Percentiles rank a stretch among this genome's conserved stretches.
These are phyloP conservation scores for Fraxinus xanthoxyloides DNA, from an alignment of 305 asterid species.

Conservation along the genomic window DNA sequence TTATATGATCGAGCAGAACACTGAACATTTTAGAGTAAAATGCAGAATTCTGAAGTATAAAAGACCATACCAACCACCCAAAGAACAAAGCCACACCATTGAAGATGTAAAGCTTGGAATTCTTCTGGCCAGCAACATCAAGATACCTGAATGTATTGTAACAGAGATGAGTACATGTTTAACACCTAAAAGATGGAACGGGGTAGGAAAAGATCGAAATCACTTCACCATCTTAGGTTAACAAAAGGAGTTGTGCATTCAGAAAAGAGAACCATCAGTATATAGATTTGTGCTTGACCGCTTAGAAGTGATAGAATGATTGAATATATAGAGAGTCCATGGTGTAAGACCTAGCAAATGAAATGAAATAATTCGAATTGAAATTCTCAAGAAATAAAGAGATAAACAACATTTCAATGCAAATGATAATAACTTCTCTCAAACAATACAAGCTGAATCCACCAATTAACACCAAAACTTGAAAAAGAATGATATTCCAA, in stretches of 20 bases:
- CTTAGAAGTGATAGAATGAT: conserved; percentile 66
- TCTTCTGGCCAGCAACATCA: conserved; percentile 75
- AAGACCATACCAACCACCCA: conserved; percentile 90
- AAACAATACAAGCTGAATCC: conserved; percentile 1
- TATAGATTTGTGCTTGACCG: conserved; percentile 79
- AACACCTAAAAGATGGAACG: conserved; percentile 10
- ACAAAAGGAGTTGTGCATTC: conserved; percentile 92
- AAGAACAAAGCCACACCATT: conserved; percentile 89
- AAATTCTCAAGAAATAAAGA: neutral
- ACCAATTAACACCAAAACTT: conserved; percentile 1
- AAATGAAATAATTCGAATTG: conserved; percentile 15
- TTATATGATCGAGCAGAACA: neutral
- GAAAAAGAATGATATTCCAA: neutral
- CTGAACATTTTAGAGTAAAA: neutral
- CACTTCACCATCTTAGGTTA: conserved; percentile 76
- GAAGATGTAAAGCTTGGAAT: conserved; percentile 57
- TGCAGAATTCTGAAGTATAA: conserved; percentile 4
- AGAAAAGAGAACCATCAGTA: conserved; percentile 80
- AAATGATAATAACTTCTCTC: neutral
- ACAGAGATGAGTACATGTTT: conserved; percentile 2
- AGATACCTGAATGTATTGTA: conserved; percentile 53
- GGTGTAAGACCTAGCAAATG: conserved; percentile 71
- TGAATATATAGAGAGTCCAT: conserved; percentile 78
- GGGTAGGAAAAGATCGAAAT: conserved; percentile 5
- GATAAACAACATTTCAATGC: neutral